phyloP scores from a whole-genome alignment of 1,284 basidiomycete species.

The Anthracocystis panici-leucophaei region DNA sequence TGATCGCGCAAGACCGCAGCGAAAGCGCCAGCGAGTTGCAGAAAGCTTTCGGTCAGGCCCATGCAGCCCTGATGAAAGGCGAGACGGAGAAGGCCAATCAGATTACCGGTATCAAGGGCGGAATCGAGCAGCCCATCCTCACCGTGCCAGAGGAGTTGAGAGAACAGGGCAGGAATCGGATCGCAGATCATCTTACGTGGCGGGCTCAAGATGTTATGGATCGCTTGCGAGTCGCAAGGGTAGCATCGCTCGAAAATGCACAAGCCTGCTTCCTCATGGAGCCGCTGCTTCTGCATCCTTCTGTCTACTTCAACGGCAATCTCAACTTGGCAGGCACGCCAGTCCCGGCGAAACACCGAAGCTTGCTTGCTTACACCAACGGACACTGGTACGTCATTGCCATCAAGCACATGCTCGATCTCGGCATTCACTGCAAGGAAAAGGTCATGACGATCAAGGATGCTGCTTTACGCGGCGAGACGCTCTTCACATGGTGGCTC shows the following conservation, averaged over 20 bases:
- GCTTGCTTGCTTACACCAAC: constrained; percentile 32
- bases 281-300: constrained; percentile 46
- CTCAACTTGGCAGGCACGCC: constrained; percentile 37
- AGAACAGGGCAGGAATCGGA: constrained; percentile 76
- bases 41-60: constrained; percentile 39
- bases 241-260: constrained; percentile 83
- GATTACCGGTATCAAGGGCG: constrained; percentile 51
- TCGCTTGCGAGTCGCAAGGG: constrained; percentile 82
- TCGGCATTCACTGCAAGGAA: constrained; percentile 55
- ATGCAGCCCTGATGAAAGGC: constrained; percentile 41
- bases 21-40: constrained; percentile 72
- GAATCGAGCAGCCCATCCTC: constrained; percentile 51
- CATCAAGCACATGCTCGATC: constrained; percentile 55
- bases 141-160: constrained; percentile 46
- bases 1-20: constrained; percentile 81
- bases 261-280: constrained; percentile 58
- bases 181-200: constrained; percentile 82
- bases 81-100: constrained; percentile 44
- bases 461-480: constrained; percentile 34
- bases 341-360: constrained; percentile 31
- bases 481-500: constrained; percentile 81
- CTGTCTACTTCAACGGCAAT: constrained; percentile 39
- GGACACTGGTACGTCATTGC: constrained; percentile 57
- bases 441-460: constrained; percentile 53
- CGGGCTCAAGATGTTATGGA: constrained; percentile 73